Evolutionary conservation across 2,329 filamentous ascomycete species (phyloP).

Genomic region (Penicillium sp.): DNA sequence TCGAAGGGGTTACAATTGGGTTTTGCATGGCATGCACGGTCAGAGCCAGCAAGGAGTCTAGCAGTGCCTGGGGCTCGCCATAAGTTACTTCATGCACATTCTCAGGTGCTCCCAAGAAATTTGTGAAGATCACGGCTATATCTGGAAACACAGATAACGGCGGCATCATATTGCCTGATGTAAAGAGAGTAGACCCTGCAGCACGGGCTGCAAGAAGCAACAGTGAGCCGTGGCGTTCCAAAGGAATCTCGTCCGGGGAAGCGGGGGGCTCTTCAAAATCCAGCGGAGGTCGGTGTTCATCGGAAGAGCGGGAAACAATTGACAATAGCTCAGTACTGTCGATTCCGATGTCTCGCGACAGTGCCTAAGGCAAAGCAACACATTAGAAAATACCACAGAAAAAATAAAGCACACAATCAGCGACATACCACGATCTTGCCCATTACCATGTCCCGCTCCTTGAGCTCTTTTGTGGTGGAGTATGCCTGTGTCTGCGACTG

Average conservation of each 20-base stretch:
- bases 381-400: not conserved
- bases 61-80: constrained; percentile 51
- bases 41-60: constrained; percentile 55
- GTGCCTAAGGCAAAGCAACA: constrained; percentile 32
- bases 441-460: constrained; percentile 54
- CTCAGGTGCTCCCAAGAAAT: constrained; percentile 49
- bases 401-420: too few species aligned
- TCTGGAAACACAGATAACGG: constrained; percentile 53
- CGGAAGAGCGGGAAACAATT: constrained; percentile 42
- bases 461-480: constrained; percentile 48
- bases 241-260: constrained; percentile 52
- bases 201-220: constrained; percentile 54
- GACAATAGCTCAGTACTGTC: constrained; percentile 48
- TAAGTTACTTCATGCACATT: constrained; percentile 38
- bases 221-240: constrained; percentile 56
- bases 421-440: constrained; percentile 53
- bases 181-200: constrained; percentile 50
- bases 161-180: constrained; percentile 36
- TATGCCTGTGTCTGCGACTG: constrained; percentile 54
- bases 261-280: constrained; percentile 57
- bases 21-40: constrained; percentile 51
- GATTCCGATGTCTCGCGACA: constrained; percentile 56
- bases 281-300: constrained; percentile 42
- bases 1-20: constrained; percentile 44
- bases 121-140: constrained; percentile 50